Base-by-base conservation (phyloP, 2,329 filamentous ascomycete genomes). In the Pseudopithomyces chartarum region DNA sequence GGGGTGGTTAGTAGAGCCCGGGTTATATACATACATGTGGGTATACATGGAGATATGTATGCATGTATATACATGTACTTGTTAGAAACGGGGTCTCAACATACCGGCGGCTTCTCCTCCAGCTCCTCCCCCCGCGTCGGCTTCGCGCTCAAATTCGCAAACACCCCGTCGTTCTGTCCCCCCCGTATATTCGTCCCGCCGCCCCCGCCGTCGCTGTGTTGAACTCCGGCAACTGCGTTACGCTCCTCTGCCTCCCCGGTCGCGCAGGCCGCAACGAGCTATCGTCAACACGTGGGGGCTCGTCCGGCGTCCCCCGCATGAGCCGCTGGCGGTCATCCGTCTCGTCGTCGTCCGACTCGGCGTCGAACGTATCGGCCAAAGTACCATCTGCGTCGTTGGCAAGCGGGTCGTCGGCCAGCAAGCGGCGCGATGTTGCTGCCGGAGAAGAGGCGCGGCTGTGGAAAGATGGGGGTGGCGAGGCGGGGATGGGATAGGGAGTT, bases 71-170 rank as follows among this genome's bases (percentile, higher is more conserved):
- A n/a, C n/a, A n/a, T n/a, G n/a, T n/a, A n/a, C n/a, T n/a, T n/a
- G n/a, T n/a, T n/a, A n/a, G n/a, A n/a, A n/a, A n/a, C n/a, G 4
- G 11, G 33, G 10, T 33, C 56, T 26, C 43, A 50, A 86, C 91
- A 64, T 87, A 97, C 93, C 54, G 95, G 95, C 80, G 95, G 95
- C 76, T 91, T 85, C 77, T 99, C 95, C 61, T 99, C 95, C 56
- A 90, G 86, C 60, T 91, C 90, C 58, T 91, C 89, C 26, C 87
- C 89, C 42, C 87, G 83, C 67, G 96, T 91, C 0, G 94, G 94
- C 73, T 97, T 94, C 13, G 95, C 95, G 64, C 87, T 92, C 64
- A 99, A 78, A 74, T 99, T 99, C 53, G 94, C 95, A 79, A 97
- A 99, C 23, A 99, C 95, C 59, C 95, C 95, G 76, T 98, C 95